A percentile compares a stretch with the other conserved stretches of the same genome.
Evolutionary conservation across 371 early-diverging fungal species (phyloP).

Genomic region (Phascolomyces articulosus): DNA sequence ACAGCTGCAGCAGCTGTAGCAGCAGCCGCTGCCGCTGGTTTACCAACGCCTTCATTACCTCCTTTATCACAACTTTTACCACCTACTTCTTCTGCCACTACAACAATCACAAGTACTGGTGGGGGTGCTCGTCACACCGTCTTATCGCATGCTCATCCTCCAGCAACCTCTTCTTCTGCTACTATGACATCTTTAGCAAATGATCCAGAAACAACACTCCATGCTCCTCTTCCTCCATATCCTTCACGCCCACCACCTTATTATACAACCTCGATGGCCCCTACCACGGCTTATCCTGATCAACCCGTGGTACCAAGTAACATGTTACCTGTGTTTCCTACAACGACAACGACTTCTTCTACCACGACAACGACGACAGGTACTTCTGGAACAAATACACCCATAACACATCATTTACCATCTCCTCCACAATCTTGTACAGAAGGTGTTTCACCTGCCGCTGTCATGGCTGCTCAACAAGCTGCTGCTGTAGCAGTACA

Average conservation of each 20-base stretch:
- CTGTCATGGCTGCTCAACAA: slow-evolving; percentile 14
- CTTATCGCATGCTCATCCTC: slow-evolving; percentile 7
- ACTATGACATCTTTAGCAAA: neutral
- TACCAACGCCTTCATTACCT: slow-evolving; percentile 37
- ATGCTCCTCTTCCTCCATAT: neutral
- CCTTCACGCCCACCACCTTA: neutral
- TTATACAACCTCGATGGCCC: neutral
- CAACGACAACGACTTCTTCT: slow-evolving; percentile 1
- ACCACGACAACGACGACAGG: slow-evolving; percentile 1
- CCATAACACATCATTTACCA: slow-evolving; percentile 11
- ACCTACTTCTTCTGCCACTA: slow-evolving; percentile 1
- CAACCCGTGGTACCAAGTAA: neutral
- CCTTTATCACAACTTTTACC: slow-evolving; percentile 50
- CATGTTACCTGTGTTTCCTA: neutral
- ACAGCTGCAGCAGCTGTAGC: slow-evolving; percentile 30
- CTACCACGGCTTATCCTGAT: neutral
- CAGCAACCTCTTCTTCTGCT: slow-evolving; percentile 5
- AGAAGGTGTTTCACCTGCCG: slow-evolving; percentile 18
- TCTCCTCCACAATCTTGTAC: slow-evolving; percentile 22
- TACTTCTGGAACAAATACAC: neutral
- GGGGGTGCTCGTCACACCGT: slow-evolving; percentile 2
- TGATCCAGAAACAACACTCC: neutral
- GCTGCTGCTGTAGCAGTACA: slow-evolving; percentile 7
- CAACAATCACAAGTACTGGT: too few relatives aligned
- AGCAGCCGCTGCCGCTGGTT: slow-evolving; percentile 28